Conservation (phyloP, 164 flowering plant species). For the Aristolochia californica region DNA sequence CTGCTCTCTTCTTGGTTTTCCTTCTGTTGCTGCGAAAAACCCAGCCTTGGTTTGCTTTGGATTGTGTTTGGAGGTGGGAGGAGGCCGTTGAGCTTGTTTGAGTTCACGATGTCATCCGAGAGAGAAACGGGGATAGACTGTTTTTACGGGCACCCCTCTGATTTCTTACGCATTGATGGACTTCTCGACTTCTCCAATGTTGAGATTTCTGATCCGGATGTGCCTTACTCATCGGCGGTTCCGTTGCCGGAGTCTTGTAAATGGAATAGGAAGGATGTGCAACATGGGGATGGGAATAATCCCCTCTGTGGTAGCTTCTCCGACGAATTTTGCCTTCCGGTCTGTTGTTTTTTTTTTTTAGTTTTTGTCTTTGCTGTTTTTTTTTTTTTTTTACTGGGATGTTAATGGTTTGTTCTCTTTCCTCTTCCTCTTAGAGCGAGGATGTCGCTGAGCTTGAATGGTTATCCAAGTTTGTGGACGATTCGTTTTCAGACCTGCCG, state of each 20-base stretch:
- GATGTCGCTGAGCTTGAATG: slow-evolving; percentile 55
- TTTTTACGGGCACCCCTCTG: slow-evolving; percentile 26
- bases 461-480: slow-evolving; percentile 62
- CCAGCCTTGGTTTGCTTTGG: too few species aligned
- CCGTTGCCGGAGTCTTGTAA: neutral
- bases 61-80: too few species aligned
- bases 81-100: too few species aligned
- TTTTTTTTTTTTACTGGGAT: neutral
- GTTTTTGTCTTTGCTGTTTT: neutral
- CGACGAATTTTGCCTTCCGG: slow-evolving; percentile 39
- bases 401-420: neutral
- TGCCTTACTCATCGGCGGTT: slow-evolving; percentile 2
- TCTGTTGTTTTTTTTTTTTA: slow-evolving; percentile 5
- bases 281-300: neutral
- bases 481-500: slow-evolving; percentile 34
- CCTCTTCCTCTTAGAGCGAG: slow-evolving; percentile 28
- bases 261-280: too few species aligned
- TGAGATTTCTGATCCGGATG: slow-evolving; percentile 16
- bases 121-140: slow-evolving; percentile 8
- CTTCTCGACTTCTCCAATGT: slow-evolving; percentile 39
- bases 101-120: too few species aligned
- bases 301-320: slow-evolving; percentile 20
- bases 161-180: slow-evolving; percentile 38
- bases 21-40: too few species aligned
- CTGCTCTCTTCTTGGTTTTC: neutral